Conservation (phyloP, 1,139 yeast genomes). For the Pneumocystis wakefieldiae region DNA sequence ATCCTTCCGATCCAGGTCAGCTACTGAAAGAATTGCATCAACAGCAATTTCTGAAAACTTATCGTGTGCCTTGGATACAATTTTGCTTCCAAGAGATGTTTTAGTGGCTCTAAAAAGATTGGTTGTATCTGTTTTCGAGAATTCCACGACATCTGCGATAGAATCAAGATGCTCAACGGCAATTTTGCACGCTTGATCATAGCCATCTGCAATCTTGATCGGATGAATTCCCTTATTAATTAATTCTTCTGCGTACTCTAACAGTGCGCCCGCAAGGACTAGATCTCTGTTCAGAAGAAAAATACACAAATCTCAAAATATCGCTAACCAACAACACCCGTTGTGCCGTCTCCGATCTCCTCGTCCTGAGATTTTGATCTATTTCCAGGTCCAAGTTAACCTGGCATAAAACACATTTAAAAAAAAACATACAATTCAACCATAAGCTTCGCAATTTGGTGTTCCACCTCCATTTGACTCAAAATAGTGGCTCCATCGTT, state of each 20-base stretch:
- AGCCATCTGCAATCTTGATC: slow-evolving; percentile 90
- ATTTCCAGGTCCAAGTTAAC: not conserved
- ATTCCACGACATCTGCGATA: slow-evolving; percentile 48
- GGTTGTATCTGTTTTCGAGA: slow-evolving; percentile 23
- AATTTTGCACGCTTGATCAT: slow-evolving; percentile 88
- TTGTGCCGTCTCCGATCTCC: slow-evolving; percentile 98
- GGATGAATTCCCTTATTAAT: slow-evolving; percentile 97
- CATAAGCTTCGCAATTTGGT: slow-evolving; percentile 85
- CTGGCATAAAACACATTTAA: not conserved
- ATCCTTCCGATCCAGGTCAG: slow-evolving; percentile 80
- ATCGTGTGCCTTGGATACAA: slow-evolving; percentile 86
- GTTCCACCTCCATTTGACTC: slow-evolving; percentile 89
- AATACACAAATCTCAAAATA: not conserved
- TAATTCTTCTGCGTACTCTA: slow-evolving; percentile 87
- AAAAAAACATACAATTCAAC: slow-evolving; percentile 49
- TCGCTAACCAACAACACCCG: slow-evolving; percentile 63
- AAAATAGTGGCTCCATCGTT: slow-evolving; percentile 97
- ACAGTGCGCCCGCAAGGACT: slow-evolving; percentile 81
- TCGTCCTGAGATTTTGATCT: slow-evolving; percentile 85
- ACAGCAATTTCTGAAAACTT: slow-evolving; percentile 95
- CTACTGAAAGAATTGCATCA: slow-evolving; percentile 85
- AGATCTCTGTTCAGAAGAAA: not conserved
- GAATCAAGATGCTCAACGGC: slow-evolving; percentile 65
- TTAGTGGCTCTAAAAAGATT: slow-evolving; percentile 72
- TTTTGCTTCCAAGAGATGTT: slow-evolving; percentile 89